These are phyloP conservation scores for Hyaloperonospora brassicae DNA, from an alignment of 352 stramenopile species.

Conservation along the genomic window DNA sequence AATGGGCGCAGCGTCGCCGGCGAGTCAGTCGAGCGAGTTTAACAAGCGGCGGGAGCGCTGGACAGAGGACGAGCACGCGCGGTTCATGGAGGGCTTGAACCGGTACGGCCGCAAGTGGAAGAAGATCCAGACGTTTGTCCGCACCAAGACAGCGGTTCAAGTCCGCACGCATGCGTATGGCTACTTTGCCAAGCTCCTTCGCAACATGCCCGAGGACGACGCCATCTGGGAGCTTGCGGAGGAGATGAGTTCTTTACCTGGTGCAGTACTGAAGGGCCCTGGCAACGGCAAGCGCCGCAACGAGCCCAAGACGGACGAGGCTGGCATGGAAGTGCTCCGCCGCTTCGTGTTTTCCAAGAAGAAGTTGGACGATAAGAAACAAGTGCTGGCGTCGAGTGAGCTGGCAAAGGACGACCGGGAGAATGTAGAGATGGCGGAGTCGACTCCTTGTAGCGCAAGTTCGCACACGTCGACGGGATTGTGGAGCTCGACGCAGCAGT, in stretches of 20 bases:
- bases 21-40: conserved; percentile 49
- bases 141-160: conserved; percentile 81
- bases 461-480: conserved; percentile 20
- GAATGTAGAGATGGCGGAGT: conserved; percentile 36
- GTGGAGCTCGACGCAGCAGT: conserved; percentile 32
- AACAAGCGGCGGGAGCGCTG: conserved; percentile 75
- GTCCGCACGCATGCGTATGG: conserved; percentile 82
- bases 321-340: conserved; percentile 74
- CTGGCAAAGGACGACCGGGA: conserved; percentile 16
- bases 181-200: conserved; percentile 80
- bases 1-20: conserved; percentile 35
- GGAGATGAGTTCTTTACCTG: conserved; percentile 70
- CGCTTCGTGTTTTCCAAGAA: conserved; percentile 82
- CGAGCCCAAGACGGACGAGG: conserved; percentile 79
- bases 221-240: conserved; percentile 73
- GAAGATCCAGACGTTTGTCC: conserved; percentile 81
- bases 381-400: conserved; percentile 15
- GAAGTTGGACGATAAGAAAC: conserved; percentile 50
- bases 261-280: conserved; percentile 63
- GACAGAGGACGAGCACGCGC: conserved; percentile 75
- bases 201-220: conserved; percentile 82
- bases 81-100: conserved; percentile 83
- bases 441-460: conserved; percentile 23
- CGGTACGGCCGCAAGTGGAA: conserved; percentile 84
- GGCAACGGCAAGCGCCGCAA: conserved; percentile 68